Conservation (phyloP, 352 stramenopile species). For the Blastocystis sp. region DNA sequence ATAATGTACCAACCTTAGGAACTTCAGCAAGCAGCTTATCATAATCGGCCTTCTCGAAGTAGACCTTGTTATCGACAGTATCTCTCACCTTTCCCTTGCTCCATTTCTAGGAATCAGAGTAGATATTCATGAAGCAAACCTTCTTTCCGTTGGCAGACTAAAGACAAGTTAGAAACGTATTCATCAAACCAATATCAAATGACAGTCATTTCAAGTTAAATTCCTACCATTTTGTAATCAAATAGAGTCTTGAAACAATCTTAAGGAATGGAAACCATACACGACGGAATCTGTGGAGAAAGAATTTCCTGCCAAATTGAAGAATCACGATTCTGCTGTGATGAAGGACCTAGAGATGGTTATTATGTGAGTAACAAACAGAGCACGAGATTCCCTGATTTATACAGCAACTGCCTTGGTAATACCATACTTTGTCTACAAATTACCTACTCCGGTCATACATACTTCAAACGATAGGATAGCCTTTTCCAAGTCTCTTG, state of each 20-base stretch:
- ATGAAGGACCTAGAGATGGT: not conserved
- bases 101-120: slow-evolving; percentile 56
- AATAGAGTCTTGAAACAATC: slow-evolving; percentile 51
- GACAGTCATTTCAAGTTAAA: not conserved
- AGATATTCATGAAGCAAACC: not conserved
- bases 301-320: not conserved
- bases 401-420: not conserved
- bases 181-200: not conserved
- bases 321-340: not conserved
- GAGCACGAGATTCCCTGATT: not conserved
- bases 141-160: slow-evolving; percentile 68
- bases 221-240: slow-evolving; percentile 66
- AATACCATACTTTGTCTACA: slow-evolving; percentile 54
- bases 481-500: slow-evolving; percentile 37
- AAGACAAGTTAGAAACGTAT: not conserved
- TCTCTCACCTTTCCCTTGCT: slow-evolving; percentile 68
- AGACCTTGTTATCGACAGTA: slow-evolving; percentile 68
- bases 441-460: not conserved
- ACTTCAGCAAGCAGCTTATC: slow-evolving; percentile 65
- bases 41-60: slow-evolving; percentile 63
- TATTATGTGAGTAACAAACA: not conserved
- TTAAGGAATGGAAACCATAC: not conserved
- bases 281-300: not conserved
- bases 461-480: slow-evolving; percentile 39
- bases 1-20: slow-evolving; percentile 27